phyloP scores from a whole-genome alignment of 352 stramenopile species.

The Pythium oligandrum region DNA sequence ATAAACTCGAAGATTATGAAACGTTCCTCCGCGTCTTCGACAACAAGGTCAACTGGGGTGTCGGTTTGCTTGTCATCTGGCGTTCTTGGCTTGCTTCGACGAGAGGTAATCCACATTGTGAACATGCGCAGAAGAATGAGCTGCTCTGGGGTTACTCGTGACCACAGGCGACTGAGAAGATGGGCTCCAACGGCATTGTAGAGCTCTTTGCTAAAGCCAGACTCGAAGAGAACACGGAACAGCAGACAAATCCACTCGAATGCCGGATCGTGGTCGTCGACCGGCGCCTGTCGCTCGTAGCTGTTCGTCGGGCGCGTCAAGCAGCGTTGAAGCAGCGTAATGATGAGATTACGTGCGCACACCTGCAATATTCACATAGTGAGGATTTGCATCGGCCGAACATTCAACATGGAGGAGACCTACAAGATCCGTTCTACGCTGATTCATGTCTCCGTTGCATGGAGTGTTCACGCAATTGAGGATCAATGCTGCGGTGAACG shows the following conservation, averaged over 20 bases:
- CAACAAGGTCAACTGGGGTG: constrained; percentile 4
- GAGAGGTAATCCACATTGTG: constrained; percentile 49
- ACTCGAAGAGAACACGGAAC: constrained; percentile 56
- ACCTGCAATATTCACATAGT: constrained; percentile 22
- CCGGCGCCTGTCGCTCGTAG: neutral
- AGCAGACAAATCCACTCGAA: constrained; percentile 78
- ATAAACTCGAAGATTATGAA: constrained; percentile 46
- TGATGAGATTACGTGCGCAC: constrained; percentile 59
- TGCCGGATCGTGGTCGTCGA: constrained; percentile 48
- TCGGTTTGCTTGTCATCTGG: neutral
- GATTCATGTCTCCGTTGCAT: constrained; percentile 16
- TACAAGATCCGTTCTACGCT: constrained; percentile 53
- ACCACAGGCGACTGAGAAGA: constrained; percentile 77
- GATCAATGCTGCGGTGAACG: constrained; percentile 53
- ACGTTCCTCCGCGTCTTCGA: constrained; percentile 5
- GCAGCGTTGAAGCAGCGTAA: constrained; percentile 73
- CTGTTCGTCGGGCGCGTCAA: constrained; percentile 30
- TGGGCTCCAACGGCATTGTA: constrained; percentile 72
- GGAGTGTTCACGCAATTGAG: constrained; percentile 64
- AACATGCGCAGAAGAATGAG: constrained; percentile 78
- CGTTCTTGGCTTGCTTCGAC: neutral
- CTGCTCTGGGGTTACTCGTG: constrained; percentile 74
- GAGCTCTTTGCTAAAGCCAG: constrained; percentile 39
- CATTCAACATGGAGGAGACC: neutral
- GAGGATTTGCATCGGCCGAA: too few relatives aligned